A percentile compares a stretch with the other conserved stretches of the same genome.
Conservation (phyloP, 345 rosid species). For the Gossypium longicalyx region DNA sequence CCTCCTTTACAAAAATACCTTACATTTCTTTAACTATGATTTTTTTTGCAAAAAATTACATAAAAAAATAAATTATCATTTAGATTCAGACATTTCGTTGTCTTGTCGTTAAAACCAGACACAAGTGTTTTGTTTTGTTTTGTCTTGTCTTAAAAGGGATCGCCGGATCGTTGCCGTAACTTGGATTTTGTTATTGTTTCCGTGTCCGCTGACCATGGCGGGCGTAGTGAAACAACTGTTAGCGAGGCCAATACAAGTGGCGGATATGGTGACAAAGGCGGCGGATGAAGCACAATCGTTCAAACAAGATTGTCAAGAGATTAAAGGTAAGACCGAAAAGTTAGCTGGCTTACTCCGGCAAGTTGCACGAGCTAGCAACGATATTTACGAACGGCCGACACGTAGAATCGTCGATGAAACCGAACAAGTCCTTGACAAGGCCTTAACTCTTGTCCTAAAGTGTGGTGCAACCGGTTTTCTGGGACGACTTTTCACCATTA, state of each 20-base stretch:
- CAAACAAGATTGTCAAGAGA: conserved; percentile 67
- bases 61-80: too few species aligned
- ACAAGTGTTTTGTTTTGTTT: neutral
- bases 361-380: conserved; percentile 73
- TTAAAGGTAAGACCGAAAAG: conserved; percentile 65
- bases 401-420: conserved; percentile 71
- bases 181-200: conserved; percentile 11
- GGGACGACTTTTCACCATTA: conserved; percentile 71
- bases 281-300: conserved; percentile 68
- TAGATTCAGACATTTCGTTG: neutral
- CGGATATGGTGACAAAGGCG: conserved; percentile 57
- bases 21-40: neutral
- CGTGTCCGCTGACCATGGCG: conserved; percentile 58
- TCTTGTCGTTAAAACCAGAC: neutral
- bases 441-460: conserved; percentile 50
- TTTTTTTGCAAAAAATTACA: neutral
- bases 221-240: conserved; percentile 67
- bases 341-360: conserved; percentile 68
- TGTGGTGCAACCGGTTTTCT: conserved; percentile 63
- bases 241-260: conserved; percentile 66
- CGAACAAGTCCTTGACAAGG: conserved; percentile 70
- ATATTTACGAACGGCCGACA: conserved; percentile 78
- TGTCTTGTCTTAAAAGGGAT: neutral
- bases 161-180: neutral
- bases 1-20: neutral